These are phyloP conservation scores for Pleurotus giganteus DNA, from an alignment of 768 basidiomycete genomes.

Conservation along the genomic window DNA sequence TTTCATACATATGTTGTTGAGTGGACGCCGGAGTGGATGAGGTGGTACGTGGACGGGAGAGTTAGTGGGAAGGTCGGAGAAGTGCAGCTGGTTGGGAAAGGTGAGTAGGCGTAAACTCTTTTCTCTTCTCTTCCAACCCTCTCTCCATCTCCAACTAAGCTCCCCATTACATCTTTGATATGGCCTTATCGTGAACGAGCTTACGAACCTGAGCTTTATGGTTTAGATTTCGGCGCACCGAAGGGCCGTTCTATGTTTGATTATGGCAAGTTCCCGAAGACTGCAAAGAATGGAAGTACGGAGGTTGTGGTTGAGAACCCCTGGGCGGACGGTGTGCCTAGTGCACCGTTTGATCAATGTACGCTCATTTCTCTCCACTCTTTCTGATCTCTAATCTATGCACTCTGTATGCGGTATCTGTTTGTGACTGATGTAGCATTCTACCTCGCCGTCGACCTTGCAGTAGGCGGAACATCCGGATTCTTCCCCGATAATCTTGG, in stretches of 20 bases:
- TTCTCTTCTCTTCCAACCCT: too few species aligned
- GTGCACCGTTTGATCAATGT: conserved; percentile 84
- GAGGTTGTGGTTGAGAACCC: conserved; percentile 57
- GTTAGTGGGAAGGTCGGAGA: conserved; percentile 57
- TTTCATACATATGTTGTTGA: conserved; percentile 80
- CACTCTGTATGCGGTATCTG: neutral
- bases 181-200: too few species aligned
- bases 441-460: conserved; percentile 74
- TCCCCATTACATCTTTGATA: too few species aligned
- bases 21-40: conserved; percentile 71
- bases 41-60: conserved; percentile 74
- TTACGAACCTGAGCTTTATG: too few species aligned
- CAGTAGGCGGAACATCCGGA: conserved; percentile 80
- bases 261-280: conserved; percentile 58
- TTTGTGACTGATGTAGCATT: conserved; percentile 48
- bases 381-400: conserved; percentile 15
- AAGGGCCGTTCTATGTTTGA: conserved; percentile 1
- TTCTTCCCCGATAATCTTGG: conserved; percentile 86
- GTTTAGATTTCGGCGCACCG: conserved; percentile 35
- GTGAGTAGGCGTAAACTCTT: too few species aligned
- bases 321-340: conserved; percentile 54
- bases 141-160: too few species aligned
- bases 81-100: conserved; percentile 44
- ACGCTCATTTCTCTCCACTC: conserved; percentile 20
- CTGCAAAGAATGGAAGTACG: conserved; percentile 55